Evolutionary conservation across 2,329 filamentous ascomycete genomes (phyloP).

Genomic region (Pseudogymnoascus sp.): DNA sequence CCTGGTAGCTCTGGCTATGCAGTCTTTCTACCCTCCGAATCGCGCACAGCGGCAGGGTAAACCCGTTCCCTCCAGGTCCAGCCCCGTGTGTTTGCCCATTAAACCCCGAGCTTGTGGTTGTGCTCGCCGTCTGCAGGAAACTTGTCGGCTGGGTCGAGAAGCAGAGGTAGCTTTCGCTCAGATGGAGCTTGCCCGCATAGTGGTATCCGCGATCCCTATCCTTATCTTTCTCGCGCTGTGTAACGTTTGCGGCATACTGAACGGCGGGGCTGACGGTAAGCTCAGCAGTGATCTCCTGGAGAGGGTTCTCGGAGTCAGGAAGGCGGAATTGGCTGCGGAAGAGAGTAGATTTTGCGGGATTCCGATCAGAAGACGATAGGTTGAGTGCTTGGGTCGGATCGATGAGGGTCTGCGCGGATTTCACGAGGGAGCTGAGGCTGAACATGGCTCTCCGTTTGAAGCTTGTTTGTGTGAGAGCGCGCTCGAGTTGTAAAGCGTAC

Average conservation of each 20-base stretch:
- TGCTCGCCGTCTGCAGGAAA: conserved; percentile 74
- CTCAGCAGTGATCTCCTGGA: conserved; percentile 95
- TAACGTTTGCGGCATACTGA: conserved; percentile 45
- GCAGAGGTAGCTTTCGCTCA: conserved; percentile 92
- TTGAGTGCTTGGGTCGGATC: conserved; percentile 76
- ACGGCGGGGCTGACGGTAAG: conserved; percentile 70
- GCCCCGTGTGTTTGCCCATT: conserved; percentile 90
- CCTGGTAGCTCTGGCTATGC: conserved; percentile 81
- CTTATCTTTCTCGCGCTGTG: conserved; percentile 63
- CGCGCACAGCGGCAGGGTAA: conserved; percentile 86
- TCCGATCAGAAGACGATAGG: conserved; percentile 66
- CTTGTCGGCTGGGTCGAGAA: conserved; percentile 92
- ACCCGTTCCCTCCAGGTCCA: conserved; percentile 89
- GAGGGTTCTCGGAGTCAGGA: conserved; percentile 81
- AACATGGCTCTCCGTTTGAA: conserved; percentile 43
- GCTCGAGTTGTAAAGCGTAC: not conserved
- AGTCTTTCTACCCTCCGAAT: conserved; percentile 88
- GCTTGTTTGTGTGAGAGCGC: not conserved
- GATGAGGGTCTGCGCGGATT: conserved; percentile 92
- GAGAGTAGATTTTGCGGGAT: conserved; percentile 83
- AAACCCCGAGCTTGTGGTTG: conserved; percentile 73
- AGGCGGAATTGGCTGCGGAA: conserved; percentile 97
- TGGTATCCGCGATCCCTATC: conserved; percentile 67
- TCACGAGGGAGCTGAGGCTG: conserved; percentile 73
- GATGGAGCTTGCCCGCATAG: conserved; percentile 85